These are phyloP conservation scores for Monosporascus ibericus DNA, from an alignment of 2,329 filamentous ascomycete genomes.

Conservation along the genomic window DNA sequence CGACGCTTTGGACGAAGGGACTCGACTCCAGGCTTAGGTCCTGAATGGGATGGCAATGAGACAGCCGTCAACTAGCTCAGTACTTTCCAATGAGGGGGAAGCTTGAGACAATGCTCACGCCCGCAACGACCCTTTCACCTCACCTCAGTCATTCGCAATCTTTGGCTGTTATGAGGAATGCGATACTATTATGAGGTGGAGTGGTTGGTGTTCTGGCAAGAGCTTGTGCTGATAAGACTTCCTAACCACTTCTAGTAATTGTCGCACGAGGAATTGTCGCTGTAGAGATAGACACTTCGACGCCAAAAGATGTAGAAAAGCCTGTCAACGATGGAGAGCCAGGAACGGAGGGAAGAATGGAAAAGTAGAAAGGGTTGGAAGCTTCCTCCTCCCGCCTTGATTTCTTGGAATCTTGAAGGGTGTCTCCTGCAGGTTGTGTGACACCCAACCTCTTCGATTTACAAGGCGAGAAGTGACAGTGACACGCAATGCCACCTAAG, in stretches of 20 bases:
- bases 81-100: not conserved
- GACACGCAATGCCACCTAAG: not conserved
- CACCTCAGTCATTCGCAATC: not conserved
- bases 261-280: not conserved
- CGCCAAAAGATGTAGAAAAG: not conserved
- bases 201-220: not conserved
- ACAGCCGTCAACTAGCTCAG: not conserved
- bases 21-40: not conserved
- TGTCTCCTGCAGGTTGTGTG: not conserved
- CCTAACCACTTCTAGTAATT: not conserved
- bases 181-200: not conserved
- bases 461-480: not conserved
- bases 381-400: not conserved
- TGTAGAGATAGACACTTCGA: not conserved
- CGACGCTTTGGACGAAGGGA: conserved; percentile 1
- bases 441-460: not conserved
- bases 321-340: not conserved
- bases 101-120: not conserved
- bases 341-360: not conserved
- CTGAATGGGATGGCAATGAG: not conserved
- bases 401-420: not conserved
- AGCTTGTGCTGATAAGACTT: not conserved
- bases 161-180: not conserved
- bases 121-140: not conserved
- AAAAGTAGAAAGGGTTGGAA: not conserved